Evolutionary conservation across 768 basidiomycete species (phyloP), one percentile per base, ranked within the genome.

Genomic region (Dendrothele bispora): DNA sequence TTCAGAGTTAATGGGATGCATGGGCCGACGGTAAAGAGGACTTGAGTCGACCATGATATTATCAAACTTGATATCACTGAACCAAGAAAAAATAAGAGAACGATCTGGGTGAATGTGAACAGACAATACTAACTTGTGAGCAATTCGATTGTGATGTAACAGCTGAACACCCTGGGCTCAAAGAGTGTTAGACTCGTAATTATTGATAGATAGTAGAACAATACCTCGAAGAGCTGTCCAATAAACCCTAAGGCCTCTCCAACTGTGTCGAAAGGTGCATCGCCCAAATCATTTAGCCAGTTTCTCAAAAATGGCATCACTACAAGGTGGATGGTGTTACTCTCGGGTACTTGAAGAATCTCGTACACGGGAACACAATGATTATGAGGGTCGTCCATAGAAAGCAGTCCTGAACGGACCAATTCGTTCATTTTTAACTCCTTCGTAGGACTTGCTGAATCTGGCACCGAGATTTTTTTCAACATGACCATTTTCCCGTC

Each of bases 171-270:
- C n/a, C n/a, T n/a, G n/a, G n/a, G n/a, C n/a, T n/a, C n/a, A n/a
- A n/a, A n/a, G 41, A 6, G 12, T 27, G 28, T 12, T 17, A 5
- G 21, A n/a, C 15, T 28, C 8, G 15, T 11, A 29, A n/a, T 11
- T 8, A 43, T 11, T 7, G 14, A 15, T 28, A 15, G 20, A 34
- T 34, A 5, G 32, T 22, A 7, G 40, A 17, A 7, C 4, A 55
- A 14, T 37, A 66, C 69, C 57, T 69, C 59, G 20, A 70, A 58
- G 7, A 68, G 46, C 48, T 71, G 67, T 7, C 50, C 12, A 35
- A 71, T 55, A 30, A 62, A 64, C 29, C 63, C 68, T 1, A 71
- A 49, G 5, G 54, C 58, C 48, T 71, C 67, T 1, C 68, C 70
- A 26, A 71, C 37, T 3, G 69, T 68, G 14, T 64, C 60, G 43